These are phyloP conservation scores for Mycena albidolilacea DNA, from an alignment of 768 basidiomycete species.

Conservation along the genomic window DNA sequence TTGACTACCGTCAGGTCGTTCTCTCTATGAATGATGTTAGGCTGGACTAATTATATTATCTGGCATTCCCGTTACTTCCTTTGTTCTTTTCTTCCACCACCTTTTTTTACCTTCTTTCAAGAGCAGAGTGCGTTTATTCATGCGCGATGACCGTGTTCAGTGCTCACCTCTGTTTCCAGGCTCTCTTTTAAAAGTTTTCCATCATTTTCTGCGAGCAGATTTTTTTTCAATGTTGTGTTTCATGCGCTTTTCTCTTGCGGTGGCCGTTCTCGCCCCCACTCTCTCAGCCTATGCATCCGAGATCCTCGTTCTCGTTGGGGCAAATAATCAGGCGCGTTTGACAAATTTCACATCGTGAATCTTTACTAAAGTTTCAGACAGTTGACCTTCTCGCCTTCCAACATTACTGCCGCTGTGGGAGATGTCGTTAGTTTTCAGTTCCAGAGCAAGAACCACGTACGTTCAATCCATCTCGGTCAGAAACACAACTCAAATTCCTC, in stretches of 20 bases:
- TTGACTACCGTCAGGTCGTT: constrained; percentile 8
- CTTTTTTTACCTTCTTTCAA: constrained; percentile 35
- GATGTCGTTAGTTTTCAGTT: constrained; percentile 59
- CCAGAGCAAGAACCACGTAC: constrained; percentile 37
- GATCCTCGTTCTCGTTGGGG: constrained; percentile 56
- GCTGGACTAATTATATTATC: not conserved
- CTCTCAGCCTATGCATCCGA: constrained; percentile 51
- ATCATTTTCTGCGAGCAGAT: constrained; percentile 25
- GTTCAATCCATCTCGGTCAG: no score
- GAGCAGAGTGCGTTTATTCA: constrained; percentile 60
- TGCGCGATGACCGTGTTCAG: not conserved
- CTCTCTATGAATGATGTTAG: constrained; percentile 7
- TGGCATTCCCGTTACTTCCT: not conserved
- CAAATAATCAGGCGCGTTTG: constrained; percentile 29
- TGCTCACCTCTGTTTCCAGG: constrained; percentile 42
- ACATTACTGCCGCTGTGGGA: constrained; percentile 45
- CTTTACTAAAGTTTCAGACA: constrained; percentile 5
- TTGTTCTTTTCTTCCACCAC: constrained; percentile 17
- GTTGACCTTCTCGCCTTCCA: constrained; percentile 34
- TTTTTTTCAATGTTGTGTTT: constrained; percentile 46
- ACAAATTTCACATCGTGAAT: constrained; percentile 44
- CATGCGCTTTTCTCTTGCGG: constrained; percentile 36
- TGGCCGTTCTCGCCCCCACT: constrained; percentile 58
- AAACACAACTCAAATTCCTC: not conserved
- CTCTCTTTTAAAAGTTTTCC: constrained; percentile 45